These are phyloP conservation scores for Jimgerdemannia lactiflua DNA, from an alignment of 192 early-diverging fungal genomes.

Conservation along the genomic window DNA sequence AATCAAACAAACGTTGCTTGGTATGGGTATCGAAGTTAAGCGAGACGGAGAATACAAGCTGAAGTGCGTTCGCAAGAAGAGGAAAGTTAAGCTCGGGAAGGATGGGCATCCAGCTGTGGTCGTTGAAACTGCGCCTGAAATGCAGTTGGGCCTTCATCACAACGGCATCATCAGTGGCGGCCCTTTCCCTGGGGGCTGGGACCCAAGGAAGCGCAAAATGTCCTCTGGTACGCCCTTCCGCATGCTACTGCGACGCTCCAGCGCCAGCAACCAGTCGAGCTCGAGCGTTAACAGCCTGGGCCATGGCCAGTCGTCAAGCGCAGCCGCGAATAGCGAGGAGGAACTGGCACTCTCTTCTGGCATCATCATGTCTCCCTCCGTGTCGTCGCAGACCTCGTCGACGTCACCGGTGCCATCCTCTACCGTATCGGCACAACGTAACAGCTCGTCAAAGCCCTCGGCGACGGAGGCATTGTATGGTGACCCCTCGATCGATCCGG, in stretches of 20 bases:
- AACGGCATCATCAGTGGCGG: background rate
- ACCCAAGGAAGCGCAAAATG: slow-evolving; percentile 13
- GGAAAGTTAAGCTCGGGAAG: slow-evolving; percentile 18
- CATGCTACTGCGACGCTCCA: background rate
- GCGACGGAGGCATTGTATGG: slow-evolving; percentile 15
- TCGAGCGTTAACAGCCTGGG: background rate
- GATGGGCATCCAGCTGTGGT: background rate
- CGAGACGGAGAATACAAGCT: slow-evolving; percentile 40
- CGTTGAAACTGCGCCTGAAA: background rate
- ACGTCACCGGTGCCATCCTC: background rate
- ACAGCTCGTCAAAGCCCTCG: background rate
- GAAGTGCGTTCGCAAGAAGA: slow-evolving; percentile 43
- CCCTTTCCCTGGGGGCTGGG: background rate
- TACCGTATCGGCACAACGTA: background rate
- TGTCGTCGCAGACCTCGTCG: background rate
- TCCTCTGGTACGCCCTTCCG: slow-evolving; percentile 8
- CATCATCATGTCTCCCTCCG: background rate
- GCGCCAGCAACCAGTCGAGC: background rate
- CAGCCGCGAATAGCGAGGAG: background rate
- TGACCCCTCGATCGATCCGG: slow-evolving; percentile 28
- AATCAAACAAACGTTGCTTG: slow-evolving; percentile 32
- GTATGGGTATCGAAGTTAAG: slow-evolving; percentile 14
- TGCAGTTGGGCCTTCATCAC: background rate
- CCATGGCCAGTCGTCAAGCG: background rate
- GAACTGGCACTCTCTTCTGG: background rate